Evolutionary conservation across 1,284 basidiomycete species (phyloP), one percentile per base, ranked within the genome.

Genomic region (Pterulicium gracile): DNA sequence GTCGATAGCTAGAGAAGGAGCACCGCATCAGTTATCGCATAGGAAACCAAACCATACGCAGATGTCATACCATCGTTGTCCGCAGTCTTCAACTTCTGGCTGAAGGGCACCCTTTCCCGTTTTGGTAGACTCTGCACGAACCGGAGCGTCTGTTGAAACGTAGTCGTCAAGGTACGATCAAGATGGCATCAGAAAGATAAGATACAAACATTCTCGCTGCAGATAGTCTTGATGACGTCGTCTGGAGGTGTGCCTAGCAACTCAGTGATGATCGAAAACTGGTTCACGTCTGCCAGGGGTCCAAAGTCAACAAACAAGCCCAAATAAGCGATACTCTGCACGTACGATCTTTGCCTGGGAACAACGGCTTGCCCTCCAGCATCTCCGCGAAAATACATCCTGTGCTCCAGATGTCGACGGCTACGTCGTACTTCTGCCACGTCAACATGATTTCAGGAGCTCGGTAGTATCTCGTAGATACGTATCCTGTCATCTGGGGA

Each of bases 381-480:
- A 99, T 99, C 70, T 98, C 95, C 3, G 96, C 96, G 61, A 99
- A 98, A 66, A 99, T 98, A 70, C 96, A 99, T 10, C 94, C 95
- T 13, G 94, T 93, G 60, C 90, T 95, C 95, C 95, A 98, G 58
- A 98, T 95, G 62, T 98, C 95, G 51, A 98, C 94, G 53, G 93
- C 96, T 47, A 98, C 95, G 64, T 98, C 96, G 71, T 98, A 98
- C 70, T 98, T 98, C 66, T 98, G 95, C 96, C 96, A 98, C 42
- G 95, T 99, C 61, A 99, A 77, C 96, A 99, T 99, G 70, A 99
- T 98, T 67, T 99, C 95, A 4, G 95, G 95, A 2, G 95, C 96
- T 47, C 96, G 87, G 67, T 99, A 98, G 70, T 98, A 98, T 56
- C 96, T 77, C 49, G 95, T 99, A 51, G 94, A 98, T 53, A 98